Conservation (phyloP, 2,329 filamentous ascomycete genomes). For the Hypoxylon rubiginosum region DNA sequence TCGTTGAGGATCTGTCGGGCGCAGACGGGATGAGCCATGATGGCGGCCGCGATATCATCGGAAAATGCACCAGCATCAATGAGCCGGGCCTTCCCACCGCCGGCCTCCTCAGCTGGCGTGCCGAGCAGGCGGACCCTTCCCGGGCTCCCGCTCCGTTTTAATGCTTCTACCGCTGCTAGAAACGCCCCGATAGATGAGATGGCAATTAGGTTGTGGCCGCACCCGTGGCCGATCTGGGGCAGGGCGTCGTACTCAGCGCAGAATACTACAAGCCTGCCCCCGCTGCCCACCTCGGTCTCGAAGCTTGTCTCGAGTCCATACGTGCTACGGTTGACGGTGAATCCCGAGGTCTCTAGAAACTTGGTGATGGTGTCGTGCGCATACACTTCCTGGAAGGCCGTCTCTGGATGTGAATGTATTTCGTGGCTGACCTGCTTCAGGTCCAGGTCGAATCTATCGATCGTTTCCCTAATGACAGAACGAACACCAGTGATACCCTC, state of each 20-base stretch:
- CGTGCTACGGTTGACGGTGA: constrained; percentile 61
- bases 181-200: constrained; percentile 58
- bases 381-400: constrained; percentile 64
- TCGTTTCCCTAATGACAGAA: constrained; percentile 6
- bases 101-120: constrained; percentile 60
- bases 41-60: constrained; percentile 47
- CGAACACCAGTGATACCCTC: not conserved
- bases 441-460: constrained; percentile 14
- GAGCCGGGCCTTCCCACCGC: constrained; percentile 58
- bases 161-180: constrained; percentile 53
- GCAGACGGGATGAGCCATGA: constrained; percentile 50
- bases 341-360: constrained; percentile 60
- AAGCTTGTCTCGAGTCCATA: constrained; percentile 68
- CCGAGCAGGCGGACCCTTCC: constrained; percentile 59
- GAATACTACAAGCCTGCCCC: constrained; percentile 57
- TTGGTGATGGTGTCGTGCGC: constrained; percentile 65
- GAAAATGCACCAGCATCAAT: constrained; percentile 53
- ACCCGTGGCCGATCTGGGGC: constrained; percentile 61
- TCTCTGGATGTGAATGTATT: constrained; percentile 63
- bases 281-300: constrained; percentile 59
- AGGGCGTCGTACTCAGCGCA: constrained; percentile 65
- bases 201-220: constrained; percentile 62
- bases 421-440: constrained; percentile 42
- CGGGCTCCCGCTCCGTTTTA: constrained; percentile 48
- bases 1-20: constrained; percentile 17